Evolutionary conservation across 2,329 filamentous ascomycete species (phyloP).

Genomic region (Sporothrix sp.): DNA sequence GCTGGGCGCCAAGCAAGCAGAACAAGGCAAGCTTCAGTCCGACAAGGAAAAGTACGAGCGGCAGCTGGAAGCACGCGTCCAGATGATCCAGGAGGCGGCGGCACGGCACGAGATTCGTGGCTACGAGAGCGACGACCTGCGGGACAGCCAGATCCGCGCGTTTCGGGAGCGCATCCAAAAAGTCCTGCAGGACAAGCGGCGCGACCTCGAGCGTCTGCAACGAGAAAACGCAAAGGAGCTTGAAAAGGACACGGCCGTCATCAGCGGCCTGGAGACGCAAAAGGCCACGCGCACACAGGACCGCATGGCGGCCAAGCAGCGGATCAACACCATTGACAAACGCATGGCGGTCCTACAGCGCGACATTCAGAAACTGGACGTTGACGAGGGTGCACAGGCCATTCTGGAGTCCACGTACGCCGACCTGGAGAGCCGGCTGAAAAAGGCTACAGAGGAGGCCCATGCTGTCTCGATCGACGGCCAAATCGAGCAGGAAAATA

Average conservation of each 20-base stretch:
- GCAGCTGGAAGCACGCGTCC: conserved; percentile 60
- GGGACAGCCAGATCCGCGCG: conserved; percentile 59
- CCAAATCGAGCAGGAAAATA: conserved; percentile 57
- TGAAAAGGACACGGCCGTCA: conserved; percentile 57
- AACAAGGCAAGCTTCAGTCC: conserved; percentile 71
- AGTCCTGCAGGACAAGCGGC: conserved; percentile 67
- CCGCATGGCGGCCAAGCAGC: conserved; percentile 62
- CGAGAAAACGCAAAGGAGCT: conserved; percentile 65
- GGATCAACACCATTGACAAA: conserved; percentile 64
- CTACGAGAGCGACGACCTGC: conserved; percentile 63
- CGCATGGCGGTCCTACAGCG: conserved; percentile 57
- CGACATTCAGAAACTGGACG: conserved; percentile 60
- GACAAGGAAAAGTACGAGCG: conserved; percentile 81
- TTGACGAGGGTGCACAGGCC: conserved; percentile 78
- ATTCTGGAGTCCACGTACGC: conserved; percentile 64
- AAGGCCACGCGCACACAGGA: conserved; percentile 64
- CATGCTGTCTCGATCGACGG: conserved; percentile 58
- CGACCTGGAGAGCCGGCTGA: conserved; percentile 55
- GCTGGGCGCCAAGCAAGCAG: conserved; percentile 45
- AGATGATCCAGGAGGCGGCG: conserved; percentile 70
- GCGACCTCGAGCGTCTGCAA: conserved; percentile 58
- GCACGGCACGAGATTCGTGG: conserved; percentile 70
- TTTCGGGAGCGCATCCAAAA: conserved; percentile 74
- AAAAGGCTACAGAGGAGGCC: conserved; percentile 52
- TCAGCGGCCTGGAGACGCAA: conserved; percentile 65